phyloP scores from a whole-genome alignment of 805 yeast species.

The Debaryomyces maramus region DNA sequence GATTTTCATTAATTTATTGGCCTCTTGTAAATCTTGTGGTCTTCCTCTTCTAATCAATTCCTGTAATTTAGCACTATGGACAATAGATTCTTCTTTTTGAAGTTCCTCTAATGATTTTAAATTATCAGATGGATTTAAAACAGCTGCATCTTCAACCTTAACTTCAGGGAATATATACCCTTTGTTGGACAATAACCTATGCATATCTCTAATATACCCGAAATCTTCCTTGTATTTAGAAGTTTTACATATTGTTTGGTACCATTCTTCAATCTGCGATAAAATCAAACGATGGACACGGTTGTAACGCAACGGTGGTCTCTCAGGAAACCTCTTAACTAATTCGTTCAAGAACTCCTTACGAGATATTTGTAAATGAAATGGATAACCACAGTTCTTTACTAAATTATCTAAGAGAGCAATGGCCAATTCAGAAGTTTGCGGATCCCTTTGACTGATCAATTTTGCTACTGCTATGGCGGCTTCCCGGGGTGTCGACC shows the following conservation, averaged over 20 bases:
- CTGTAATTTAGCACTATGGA: slow-evolving; percentile 92
- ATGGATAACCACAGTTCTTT: slow-evolving; percentile 96
- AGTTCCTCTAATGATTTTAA: slow-evolving; percentile 86
- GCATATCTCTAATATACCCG: slow-evolving; percentile 94
- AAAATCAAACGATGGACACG: slow-evolving; percentile 81
- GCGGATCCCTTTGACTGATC: slow-evolving; percentile 80
- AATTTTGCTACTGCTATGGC: slow-evolving; percentile 81
- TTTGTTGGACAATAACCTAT: slow-evolving; percentile 80
- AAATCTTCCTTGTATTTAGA: slow-evolving; percentile 89
- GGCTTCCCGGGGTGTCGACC: slow-evolving; percentile 87
- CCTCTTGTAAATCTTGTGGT: slow-evolving; percentile 93
- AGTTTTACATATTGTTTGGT: slow-evolving; percentile 88
- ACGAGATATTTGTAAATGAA: slow-evolving; percentile 91
- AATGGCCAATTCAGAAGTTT: slow-evolving; percentile 80
- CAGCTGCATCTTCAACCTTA: slow-evolving; percentile 88
- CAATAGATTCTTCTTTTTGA: slow-evolving; percentile 88
- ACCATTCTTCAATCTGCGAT: slow-evolving; percentile 96
- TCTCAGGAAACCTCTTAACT: slow-evolving; percentile 90
- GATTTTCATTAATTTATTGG: slow-evolving; percentile 93
- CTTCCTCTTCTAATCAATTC: slow-evolving; percentile 93
- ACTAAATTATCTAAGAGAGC: slow-evolving; percentile 85
- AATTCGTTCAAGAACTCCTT: slow-evolving; percentile 92
- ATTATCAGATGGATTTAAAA: slow-evolving; percentile 83
- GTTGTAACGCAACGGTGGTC: slow-evolving; percentile 84
- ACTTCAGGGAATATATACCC: slow-evolving; percentile 94